phyloP scores from a whole-genome alignment of 306 rosid species.

The Argentina anserina region DNA sequence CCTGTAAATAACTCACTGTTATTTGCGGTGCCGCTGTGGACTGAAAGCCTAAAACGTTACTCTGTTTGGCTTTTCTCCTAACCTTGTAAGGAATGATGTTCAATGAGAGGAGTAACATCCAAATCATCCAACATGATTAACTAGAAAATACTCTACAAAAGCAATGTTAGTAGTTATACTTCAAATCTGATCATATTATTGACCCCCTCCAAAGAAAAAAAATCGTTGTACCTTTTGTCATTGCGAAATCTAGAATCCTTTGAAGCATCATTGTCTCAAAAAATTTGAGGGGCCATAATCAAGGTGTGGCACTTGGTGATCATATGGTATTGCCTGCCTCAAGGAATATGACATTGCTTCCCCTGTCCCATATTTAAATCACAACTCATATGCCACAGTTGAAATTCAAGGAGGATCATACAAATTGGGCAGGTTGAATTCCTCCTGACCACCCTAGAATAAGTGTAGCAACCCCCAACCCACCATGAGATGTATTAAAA shows the following conservation, averaged over 20 bases:
- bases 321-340: constrained; percentile 15
- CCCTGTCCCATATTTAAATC: neutral
- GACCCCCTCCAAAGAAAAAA: neutral
- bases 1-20: neutral
- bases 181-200: neutral
- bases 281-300: neutral
- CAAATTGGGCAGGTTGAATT: neutral
- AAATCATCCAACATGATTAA: neutral
- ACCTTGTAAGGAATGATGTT: neutral
- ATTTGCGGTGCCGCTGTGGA: neutral
- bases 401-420: neutral
- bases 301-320: neutral
- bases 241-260: neutral
- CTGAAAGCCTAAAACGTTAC: neutral
- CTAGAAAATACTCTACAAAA: neutral
- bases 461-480: constrained; percentile 9
- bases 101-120: neutral
- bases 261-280: neutral
- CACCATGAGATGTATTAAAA: neutral
- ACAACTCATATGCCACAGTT: neutral
- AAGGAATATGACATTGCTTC: neutral
- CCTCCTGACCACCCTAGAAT: neutral
- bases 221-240: neutral
- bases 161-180: neutral
- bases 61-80: neutral